These are phyloP conservation scores for Nematocida ausubeli DNA, from an alignment of 371 early-diverging fungal species.

Conservation along the genomic window DNA sequence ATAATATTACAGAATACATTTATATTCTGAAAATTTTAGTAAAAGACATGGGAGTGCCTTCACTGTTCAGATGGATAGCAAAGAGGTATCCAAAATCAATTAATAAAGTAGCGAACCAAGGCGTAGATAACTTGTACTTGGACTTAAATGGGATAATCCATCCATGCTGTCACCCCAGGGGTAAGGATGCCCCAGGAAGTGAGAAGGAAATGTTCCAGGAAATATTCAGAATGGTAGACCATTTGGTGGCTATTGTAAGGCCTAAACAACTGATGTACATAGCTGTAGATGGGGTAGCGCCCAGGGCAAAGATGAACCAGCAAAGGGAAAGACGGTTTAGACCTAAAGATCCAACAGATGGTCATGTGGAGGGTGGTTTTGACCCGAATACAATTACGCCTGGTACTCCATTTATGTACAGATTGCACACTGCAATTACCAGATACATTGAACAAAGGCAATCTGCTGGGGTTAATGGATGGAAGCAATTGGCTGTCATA, in stretches of 20 bases:
- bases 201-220: slow-evolving; percentile 87
- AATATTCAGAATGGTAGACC: slow-evolving; percentile 75
- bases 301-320: slow-evolving; percentile 98
- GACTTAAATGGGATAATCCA: slow-evolving; percentile 99
- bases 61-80: slow-evolving; percentile 76
- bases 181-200: slow-evolving; percentile 57
- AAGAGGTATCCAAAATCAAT: slow-evolving; percentile 85
- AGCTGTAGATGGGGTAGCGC: slow-evolving; percentile 97
- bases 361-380: slow-evolving; percentile 69
- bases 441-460: slow-evolving; percentile 82
- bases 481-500: slow-evolving; percentile 77
- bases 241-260: slow-evolving; percentile 78
- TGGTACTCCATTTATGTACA: slow-evolving; percentile 95
- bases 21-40: no score
- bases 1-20: neutral
- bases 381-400: slow-evolving; percentile 98
- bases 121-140: slow-evolving; percentile 88
- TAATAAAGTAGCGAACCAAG: slow-evolving; percentile 14
- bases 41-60: slow-evolving; percentile 69
- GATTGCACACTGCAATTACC: slow-evolving; percentile 76
- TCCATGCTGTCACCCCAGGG: slow-evolving; percentile 81
- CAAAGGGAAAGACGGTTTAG: slow-evolving; percentile 94
- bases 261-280: slow-evolving; percentile 89
- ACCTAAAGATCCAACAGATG: slow-evolving; percentile 74
- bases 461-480: slow-evolving; percentile 75